Conservation (phyloP, 1,284 basidiomycete species). For the Rhodotorula mucilaginosa region DNA sequence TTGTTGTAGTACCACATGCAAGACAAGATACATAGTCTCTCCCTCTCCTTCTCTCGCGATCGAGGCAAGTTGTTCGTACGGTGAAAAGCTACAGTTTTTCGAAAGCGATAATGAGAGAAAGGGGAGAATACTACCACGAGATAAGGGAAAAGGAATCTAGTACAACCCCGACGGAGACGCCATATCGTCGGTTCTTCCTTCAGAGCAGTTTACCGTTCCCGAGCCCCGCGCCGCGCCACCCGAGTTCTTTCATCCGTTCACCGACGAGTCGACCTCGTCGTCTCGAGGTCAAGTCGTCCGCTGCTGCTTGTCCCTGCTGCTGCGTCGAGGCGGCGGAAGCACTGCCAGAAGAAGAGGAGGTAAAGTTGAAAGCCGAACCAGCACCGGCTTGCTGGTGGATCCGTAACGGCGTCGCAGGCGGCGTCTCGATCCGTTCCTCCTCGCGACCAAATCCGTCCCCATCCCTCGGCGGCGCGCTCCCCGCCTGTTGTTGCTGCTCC, state of each 20-base stretch:
- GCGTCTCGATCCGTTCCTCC: conserved; percentile 7
- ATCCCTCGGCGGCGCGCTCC: no score
- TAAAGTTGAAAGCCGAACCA: neutral
- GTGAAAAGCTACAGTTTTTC: neutral
- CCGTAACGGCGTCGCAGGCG: neutral
- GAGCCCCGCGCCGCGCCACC: neutral
- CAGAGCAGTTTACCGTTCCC: neutral
- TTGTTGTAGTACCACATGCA: neutral
- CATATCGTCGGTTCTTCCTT: neutral
- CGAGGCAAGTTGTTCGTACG: no score
- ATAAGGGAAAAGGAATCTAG: neutral
- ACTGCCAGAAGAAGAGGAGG: neutral
- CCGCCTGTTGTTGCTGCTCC: neutral
- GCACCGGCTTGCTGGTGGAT: no score
- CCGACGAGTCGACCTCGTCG: neutral
- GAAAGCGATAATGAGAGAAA: neutral
- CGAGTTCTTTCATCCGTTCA: conserved; percentile 2
- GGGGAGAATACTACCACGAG: neutral
- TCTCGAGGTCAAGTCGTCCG: no score
- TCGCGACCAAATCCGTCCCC: neutral
- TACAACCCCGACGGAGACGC: neutral
- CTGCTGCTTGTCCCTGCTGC: neutral
- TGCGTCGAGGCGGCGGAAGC: neutral
- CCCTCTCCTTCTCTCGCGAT: neutral
- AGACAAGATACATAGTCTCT: neutral